Conservation (phyloP, 2,329 filamentous ascomycete species). For the Coniochaeta hoffmannii region DNA sequence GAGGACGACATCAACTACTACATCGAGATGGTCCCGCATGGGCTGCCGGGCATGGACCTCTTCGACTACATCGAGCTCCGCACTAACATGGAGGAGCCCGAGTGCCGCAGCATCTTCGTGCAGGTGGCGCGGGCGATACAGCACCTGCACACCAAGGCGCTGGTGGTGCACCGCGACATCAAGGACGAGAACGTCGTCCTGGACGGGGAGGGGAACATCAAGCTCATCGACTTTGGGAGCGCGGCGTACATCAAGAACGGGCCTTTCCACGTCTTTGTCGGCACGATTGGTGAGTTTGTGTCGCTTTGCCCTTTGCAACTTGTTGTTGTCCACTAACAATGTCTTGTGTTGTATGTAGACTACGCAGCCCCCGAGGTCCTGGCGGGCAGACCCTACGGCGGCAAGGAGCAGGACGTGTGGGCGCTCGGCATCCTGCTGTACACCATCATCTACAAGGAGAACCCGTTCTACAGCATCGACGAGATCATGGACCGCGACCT, state of each 20-base stretch:
- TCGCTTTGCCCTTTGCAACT: no score
- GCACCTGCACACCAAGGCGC: constrained; percentile 82
- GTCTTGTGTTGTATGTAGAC: constrained; percentile 44
- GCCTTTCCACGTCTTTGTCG: constrained; percentile 97
- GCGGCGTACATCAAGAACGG: constrained; percentile 98
- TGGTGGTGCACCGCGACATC: constrained; percentile 95
- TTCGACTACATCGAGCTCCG: constrained; percentile 98
- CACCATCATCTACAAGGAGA: constrained; percentile 99
- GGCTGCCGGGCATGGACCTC: constrained; percentile 92
- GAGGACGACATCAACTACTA: constrained; percentile 91
- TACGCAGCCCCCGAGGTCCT: constrained; percentile 98
- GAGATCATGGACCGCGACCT: constrained; percentile 98
- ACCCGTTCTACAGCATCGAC: constrained; percentile 97
- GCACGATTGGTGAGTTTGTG: constrained; percentile 80
- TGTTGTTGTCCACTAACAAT: no score
- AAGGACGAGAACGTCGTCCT: constrained; percentile 98
- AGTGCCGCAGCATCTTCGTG: constrained; percentile 90
- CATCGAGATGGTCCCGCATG: constrained; percentile 96
- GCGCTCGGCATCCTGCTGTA: constrained; percentile 94
- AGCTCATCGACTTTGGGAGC: constrained; percentile 96
- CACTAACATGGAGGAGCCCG: constrained; percentile 90
- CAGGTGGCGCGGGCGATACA: constrained; percentile 87
- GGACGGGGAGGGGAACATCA: constrained; percentile 91
- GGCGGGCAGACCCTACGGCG: constrained; percentile 82
- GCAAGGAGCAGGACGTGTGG: constrained; percentile 98